Evolutionary conservation across 169 alveolate species (phyloP).

Genomic region (Ichthyophthirius multifiliis): DNA sequence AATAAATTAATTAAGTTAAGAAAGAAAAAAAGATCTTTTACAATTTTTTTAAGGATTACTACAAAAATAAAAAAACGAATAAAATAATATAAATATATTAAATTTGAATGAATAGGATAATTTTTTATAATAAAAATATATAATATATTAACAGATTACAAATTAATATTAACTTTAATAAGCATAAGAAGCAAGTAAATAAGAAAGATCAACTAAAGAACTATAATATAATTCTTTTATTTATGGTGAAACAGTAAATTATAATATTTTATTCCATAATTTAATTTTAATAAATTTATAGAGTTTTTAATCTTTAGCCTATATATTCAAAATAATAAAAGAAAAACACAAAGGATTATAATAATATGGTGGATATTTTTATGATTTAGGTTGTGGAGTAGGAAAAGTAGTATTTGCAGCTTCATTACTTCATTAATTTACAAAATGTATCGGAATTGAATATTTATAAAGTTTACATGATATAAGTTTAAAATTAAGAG

Average conservation of each 20-base stretch:
- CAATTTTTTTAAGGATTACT: too few relatives aligned
- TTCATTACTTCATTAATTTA: conserved; percentile 53
- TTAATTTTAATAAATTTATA: neutral
- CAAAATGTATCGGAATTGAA: conserved; percentile 63
- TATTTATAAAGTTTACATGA: conserved; percentile 42
- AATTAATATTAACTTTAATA: too few relatives aligned
- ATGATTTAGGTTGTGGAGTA: conserved; percentile 73
- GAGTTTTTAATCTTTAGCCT: neutral
- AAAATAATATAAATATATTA: too few relatives aligned
- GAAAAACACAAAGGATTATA: neutral
- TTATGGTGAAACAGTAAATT: neutral
- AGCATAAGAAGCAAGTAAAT: neutral
- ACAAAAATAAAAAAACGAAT: too few relatives aligned
- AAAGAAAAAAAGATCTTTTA: too few relatives aligned
- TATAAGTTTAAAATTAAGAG: conserved; percentile 17
- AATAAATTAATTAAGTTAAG: too few relatives aligned
- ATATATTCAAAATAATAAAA: neutral
- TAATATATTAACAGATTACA: too few relatives aligned
- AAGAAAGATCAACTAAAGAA: neutral
- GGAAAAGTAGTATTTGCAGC: conserved; percentile 73
- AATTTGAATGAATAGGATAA: too few relatives aligned
- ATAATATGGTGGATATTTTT: conserved; percentile 51
- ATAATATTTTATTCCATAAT: neutral
- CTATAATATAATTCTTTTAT: neutral
- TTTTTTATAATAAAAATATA: too few relatives aligned